These are phyloP conservation scores for Imleria badia DNA, from an alignment of 768 basidiomycete species.

Conservation along the genomic window DNA sequence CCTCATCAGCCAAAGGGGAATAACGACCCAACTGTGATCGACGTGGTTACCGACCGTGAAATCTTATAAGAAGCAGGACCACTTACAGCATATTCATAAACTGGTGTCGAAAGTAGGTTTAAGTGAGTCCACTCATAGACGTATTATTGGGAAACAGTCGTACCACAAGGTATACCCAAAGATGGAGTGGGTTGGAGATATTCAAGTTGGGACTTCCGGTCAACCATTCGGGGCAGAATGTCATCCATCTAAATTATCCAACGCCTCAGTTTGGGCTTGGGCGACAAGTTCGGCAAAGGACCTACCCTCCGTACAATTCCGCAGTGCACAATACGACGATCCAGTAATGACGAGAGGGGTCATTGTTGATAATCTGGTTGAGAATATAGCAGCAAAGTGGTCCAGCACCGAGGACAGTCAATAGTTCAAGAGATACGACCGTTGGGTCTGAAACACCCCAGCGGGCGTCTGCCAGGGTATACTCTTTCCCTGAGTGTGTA, in stretches of 20 bases:
- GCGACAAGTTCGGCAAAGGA: background rate
- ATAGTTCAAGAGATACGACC: constrained; percentile 77
- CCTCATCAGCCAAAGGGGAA: constrained; percentile 74
- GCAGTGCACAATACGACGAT: constrained; percentile 72
- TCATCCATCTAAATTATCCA: constrained; percentile 64
- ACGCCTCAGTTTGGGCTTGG: background rate
- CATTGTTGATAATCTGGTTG: constrained; percentile 58
- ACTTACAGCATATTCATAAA: constrained; percentile 81
- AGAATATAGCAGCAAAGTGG: constrained; percentile 74
- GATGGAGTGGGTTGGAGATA: constrained; percentile 64
- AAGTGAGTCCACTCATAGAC: background rate
- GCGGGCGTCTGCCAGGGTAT: constrained; percentile 74
- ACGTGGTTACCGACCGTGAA: background rate
- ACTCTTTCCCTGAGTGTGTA: constrained; percentile 64
- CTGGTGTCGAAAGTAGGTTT: constrained; percentile 34
- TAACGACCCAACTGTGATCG: constrained; percentile 66
- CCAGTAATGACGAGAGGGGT: constrained; percentile 66
- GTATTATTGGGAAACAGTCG: constrained; percentile 28
- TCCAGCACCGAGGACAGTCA: constrained; percentile 75
- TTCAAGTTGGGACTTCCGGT: constrained; percentile 70
- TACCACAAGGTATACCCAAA: constrained; percentile 83
- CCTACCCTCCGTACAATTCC: constrained; percentile 76
- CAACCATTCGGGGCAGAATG: constrained; percentile 86
- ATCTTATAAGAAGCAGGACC: background rate
- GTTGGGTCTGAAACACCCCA: constrained; percentile 82